Percentiles rank a stretch among this genome's conserved stretches.
Conservation (phyloP, 2,329 filamentous ascomycete genomes). For the Botrytis hyacinthi region DNA sequence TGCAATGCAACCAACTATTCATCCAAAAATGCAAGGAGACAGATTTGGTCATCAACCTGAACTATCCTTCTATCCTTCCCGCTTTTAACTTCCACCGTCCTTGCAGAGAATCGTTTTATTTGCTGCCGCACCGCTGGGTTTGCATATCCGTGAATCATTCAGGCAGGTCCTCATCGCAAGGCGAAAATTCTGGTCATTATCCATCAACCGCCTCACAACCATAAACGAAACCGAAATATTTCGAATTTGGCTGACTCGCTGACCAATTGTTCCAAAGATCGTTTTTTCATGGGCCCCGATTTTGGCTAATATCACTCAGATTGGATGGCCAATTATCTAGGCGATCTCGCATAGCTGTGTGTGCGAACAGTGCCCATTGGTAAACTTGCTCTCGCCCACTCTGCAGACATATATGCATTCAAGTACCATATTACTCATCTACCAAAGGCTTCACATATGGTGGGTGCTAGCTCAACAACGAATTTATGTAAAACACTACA, state of each 20-base stretch:
- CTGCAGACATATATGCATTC: background rate
- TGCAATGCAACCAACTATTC: background rate
- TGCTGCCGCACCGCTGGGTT: conserved; percentile 6
- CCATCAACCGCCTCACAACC: background rate
- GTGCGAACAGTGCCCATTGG: background rate
- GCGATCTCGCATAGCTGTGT: background rate
- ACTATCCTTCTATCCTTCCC: conserved; percentile 3
- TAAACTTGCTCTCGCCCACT: background rate
- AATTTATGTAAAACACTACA: background rate
- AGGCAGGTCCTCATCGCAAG: background rate
- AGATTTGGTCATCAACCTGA: background rate
- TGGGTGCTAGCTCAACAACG: background rate
- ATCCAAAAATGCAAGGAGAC: background rate
- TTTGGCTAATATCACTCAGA: background rate
- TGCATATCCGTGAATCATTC: background rate
- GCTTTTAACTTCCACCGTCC: background rate
- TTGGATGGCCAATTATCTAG: background rate
- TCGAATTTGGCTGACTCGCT: background rate
- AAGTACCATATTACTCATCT: background rate
- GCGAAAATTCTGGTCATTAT: background rate
- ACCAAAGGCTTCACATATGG: background rate
- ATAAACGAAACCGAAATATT: background rate
- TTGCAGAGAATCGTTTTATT: conserved; percentile 8
- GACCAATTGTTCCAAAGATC: background rate
- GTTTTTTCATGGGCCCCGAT: background rate